Evolutionary conservation across 768 basidiomycete genomes (phyloP), one percentile per base, ranked within the genome.

Genomic region (Lactifluus hygrophoroides): DNA sequence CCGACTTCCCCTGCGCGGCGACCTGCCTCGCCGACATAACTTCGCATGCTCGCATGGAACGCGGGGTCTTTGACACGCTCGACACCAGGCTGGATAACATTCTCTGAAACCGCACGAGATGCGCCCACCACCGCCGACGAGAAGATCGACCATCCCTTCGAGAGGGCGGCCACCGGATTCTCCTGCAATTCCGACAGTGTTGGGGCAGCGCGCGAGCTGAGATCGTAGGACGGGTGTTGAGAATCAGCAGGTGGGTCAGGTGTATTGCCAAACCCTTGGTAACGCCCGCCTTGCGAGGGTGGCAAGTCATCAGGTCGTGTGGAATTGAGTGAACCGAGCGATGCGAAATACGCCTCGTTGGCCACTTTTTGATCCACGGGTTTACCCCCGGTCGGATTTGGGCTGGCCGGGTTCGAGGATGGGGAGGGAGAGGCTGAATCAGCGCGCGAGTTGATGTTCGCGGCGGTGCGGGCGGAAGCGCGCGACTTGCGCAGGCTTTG

Each of bases 71-170:
- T 78, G 28, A 88, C 90, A 62, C 80, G 82, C 66, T 89, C 86
- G 69, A 94, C 74, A 21, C 88, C 86, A 6, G 95, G 95, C 70
- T 96, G 91, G 58, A 98, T 87, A 44, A 98, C 88, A 64, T 82
- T 86, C 68, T 93, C 89, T 63, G 82, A 80, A 49, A 97, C 89
- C 17, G 73, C 87, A 66, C 82, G 82, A 5, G 84, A 80, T 19
- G 94, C 94, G 51, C 86, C 88, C 1, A 73, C 80, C 14, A 98
- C 85, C 34, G 85, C 93, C 0, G 88, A 80, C 28, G 91, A 88
- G 68, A 99, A 86, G n/a, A 98, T 72, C 25, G 92, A 91, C 96
- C 96, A 98, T 45, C 94, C 93, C 74, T 97, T 97, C 66, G 82
- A 82, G 14, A 97, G 71, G 0, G 95, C 94, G 9, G 81, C 84